Percentiles rank a stretch among this genome's conserved stretches.
Conservation (phyloP, 2,329 filamentous ascomycete genomes). For the Verticillium longisporum region DNA sequence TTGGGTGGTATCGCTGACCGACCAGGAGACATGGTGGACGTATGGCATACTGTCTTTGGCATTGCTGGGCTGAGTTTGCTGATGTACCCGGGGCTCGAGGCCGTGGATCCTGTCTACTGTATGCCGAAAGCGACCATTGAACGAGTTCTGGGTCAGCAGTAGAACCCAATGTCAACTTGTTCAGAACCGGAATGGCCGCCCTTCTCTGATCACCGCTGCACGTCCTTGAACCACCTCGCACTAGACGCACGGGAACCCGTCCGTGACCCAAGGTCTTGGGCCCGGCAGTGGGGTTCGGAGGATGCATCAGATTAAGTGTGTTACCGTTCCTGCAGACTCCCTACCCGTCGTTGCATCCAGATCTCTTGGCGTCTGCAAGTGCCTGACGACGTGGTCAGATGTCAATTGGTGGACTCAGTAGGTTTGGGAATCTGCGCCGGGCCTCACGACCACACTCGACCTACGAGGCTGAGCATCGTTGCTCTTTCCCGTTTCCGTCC, state of each 20-base stretch:
- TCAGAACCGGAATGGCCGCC: background rate
- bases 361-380: background rate
- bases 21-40: conserved; percentile 91
- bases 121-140: conserved; percentile 64
- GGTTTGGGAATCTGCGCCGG: background rate
- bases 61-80: conserved; percentile 82
- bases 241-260: background rate
- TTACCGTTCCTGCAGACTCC: background rate
- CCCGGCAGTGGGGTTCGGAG: background rate
- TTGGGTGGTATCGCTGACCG: conserved; percentile 82
- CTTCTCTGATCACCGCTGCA: background rate
- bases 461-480: background rate
- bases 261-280: background rate
- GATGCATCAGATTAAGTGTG: background rate
- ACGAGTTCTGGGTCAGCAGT: conserved; percentile 40
- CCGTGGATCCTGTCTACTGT: conserved; percentile 84
- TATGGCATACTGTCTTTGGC: conserved; percentile 91
- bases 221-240: background rate
- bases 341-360: background rate
- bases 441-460: background rate
- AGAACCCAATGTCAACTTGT: background rate
- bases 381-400: background rate
- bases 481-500: background rate
- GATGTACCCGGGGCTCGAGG: conserved; percentile 66
- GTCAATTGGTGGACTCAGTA: background rate